Evolutionary conservation across 768 basidiomycete species (phyloP), one percentile per base, ranked within the genome.

Genomic region (Lentinula raphanica): DNA sequence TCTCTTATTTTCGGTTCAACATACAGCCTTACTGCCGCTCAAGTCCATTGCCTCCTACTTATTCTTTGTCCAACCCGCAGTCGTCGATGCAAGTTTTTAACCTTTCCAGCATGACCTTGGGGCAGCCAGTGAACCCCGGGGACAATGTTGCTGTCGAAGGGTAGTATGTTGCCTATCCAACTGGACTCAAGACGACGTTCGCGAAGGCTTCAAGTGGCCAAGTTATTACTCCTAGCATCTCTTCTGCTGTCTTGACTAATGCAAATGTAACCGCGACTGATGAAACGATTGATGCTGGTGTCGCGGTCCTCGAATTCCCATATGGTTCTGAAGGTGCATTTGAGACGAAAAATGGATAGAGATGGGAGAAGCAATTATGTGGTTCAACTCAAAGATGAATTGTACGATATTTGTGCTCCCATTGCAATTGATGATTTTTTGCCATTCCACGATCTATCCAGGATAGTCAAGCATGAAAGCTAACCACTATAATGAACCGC

Each of bases 31-130:
- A n/a, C n/a, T n/a, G n/a, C n/a, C n/a, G n/a, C n/a, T n/a, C n/a
- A n/a, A n/a, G n/a, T n/a, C n/a, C n/a, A n/a, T n/a, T n/a, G n/a
- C n/a, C n/a, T n/a, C n/a, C n/a, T n/a, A n/a, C n/a, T 56, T n/a
- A 36, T 31, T 79, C 79, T 69, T 80, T 84, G 71, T 71, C 64
- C 29, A 64, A 64, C 1, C 83, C 28, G 64, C 68, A 13, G 56
- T 72, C 45, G 63, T 62, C 8, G 58, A 66, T 21, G 58, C 70
- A 60, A 62, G n/a, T n/a, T n/a, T n/a, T n/a, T n/a, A n/a, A n/a
- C n/a, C n/a, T n/a, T n/a, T n/a, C n/a, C 65, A 9, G 60, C 75
- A n/a, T 25, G 72, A 71, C 11, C 64, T 66, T 25, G 62, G 49
- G 5, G 65, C 75, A 46, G 58, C 59, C 5, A 62, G 74, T 45